phyloP scores from a whole-genome alignment of 495 filamentous ascomycete species.

The Tuber melanosporum region DNA sequence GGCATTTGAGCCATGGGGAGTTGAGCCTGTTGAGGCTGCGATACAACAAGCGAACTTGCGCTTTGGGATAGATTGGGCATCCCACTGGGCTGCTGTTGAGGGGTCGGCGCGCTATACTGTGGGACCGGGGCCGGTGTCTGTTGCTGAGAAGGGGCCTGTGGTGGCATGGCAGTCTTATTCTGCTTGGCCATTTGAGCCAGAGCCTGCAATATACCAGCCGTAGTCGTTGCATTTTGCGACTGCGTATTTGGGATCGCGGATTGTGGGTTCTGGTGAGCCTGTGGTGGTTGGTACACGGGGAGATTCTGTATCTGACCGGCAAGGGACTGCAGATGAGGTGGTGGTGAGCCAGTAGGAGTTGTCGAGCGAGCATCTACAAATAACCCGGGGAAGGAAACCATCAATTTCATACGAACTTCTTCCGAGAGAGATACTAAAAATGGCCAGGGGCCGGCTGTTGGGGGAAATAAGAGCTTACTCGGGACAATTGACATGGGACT shows the following conservation, averaged over 20 bases:
- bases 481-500: constrained; percentile 50
- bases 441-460: constrained; percentile 21
- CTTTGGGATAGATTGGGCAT: constrained; percentile 29
- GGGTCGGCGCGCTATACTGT: constrained; percentile 36
- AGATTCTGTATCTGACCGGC: constrained; percentile 43
- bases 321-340: constrained; percentile 50
- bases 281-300: constrained; percentile 42
- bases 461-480: constrained; percentile 48
- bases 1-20: constrained; percentile 27
- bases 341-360: constrained; percentile 73
- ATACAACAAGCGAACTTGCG: constrained; percentile 31
- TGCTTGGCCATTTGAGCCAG: constrained; percentile 81
- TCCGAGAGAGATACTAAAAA: constrained; percentile 21
- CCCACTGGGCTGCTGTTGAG: constrained; percentile 34
- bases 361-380: constrained; percentile 59
- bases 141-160: constrained; percentile 48
- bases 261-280: constrained; percentile 32
- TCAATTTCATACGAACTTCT: constrained; percentile 39
- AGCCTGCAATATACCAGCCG: constrained; percentile 69
- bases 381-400: constrained; percentile 30
- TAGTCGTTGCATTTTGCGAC: constrained; percentile 49
- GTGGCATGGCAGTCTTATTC: constrained; percentile 58
- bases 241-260: constrained; percentile 33
- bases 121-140: constrained; percentile 49
- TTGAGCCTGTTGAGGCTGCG: constrained; percentile 26